These are phyloP conservation scores for Vachellia pachyceras DNA, from an alignment of 306 rosid species.

Conservation along the genomic window DNA sequence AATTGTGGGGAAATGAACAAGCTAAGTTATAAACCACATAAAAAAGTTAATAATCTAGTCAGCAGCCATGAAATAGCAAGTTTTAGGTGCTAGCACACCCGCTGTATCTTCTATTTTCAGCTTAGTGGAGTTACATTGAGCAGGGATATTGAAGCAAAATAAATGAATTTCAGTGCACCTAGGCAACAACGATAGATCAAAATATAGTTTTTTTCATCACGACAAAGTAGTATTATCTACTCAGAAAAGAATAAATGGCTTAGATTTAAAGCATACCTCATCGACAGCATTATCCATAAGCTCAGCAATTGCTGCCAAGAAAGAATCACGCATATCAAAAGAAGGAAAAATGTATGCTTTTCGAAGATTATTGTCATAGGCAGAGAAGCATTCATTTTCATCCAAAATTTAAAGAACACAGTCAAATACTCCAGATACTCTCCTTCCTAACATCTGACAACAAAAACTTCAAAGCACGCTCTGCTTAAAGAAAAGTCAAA, in stretches of 20 bases:
- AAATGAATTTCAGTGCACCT: not conserved
- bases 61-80: not conserved
- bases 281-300: slow-evolving; percentile 95
- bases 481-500: not conserved
- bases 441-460: not conserved
- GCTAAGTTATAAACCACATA: not conserved
- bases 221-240: slow-evolving; percentile 9
- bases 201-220: slow-evolving; percentile 18
- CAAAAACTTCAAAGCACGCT: slow-evolving; percentile 13
- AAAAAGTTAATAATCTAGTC: not conserved
- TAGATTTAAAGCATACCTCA: slow-evolving; percentile 61
- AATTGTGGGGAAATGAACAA: not conserved
- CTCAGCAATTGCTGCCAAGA: slow-evolving; percentile 91
- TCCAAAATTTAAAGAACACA: slow-evolving; percentile 17
- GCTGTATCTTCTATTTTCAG: not conserved
- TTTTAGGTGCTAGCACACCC: not conserved
- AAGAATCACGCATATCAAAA: slow-evolving; percentile 22
- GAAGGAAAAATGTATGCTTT: slow-evolving; percentile 1
- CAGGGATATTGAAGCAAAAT: not conserved
- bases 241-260: slow-evolving; percentile 32
- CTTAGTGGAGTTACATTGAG: not conserved
- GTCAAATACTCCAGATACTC: slow-evolving; percentile 26
- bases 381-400: slow-evolving; percentile 14
- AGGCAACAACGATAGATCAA: slow-evolving; percentile 24
- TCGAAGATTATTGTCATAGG: slow-evolving; percentile 22